Base-by-base conservation (phyloP, 805 yeast genomes). In the Danielia oregonensis region DNA sequence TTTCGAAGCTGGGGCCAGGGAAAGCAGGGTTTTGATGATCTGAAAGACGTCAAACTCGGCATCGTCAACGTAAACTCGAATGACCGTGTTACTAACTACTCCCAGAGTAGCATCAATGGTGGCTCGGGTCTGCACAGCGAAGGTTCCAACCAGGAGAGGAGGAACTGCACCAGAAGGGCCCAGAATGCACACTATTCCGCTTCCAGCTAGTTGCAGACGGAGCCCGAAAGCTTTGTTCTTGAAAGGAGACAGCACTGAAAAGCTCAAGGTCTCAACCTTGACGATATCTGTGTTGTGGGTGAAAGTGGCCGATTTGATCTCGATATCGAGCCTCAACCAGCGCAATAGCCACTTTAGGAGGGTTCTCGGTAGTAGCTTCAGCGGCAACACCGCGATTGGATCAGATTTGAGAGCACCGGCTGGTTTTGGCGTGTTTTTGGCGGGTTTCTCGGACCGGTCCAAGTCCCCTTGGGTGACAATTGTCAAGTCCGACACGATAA, bases 401-500 rank as follows among this genome's bases (percentile, higher is more conserved):
- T n/a, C n/a, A n/a, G n/a, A n/a, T 8, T 6, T 7, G 4, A 5
- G 12, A 4, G 29, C 11, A 19, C 12, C 13, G 8, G 5, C 6
- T 4, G 10, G 15, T 18, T 17, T 31, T 17, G 18, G 16, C 9
- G 18, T 19, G 22, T 19, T 19, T 11, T 32, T 29, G 12, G 25
- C 21, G 7, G 35, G 26, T 14, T 24, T 9, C 8, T 25, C 7
- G n/a, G 6, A 6, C 22, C 6, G 9, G 6, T 19, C 22, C 6
- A 19, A 7, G 22, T 19, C 22, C 9, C 9, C 6, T 6, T 7
- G 6, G 22, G 22, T 19, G 9, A 19, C 22, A n/a, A 57, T 29
- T 3, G 36, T 46, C 17, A 61, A 30, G 30, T 53, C 62, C 15
- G 56, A 57, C 4, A 65, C 21, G 14, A 66, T 59, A 6, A 64